Percentiles rank a stretch among this genome's conserved stretches.
Conservation (phyloP, 495 filamentous ascomycete species). For the Podospora australis region DNA sequence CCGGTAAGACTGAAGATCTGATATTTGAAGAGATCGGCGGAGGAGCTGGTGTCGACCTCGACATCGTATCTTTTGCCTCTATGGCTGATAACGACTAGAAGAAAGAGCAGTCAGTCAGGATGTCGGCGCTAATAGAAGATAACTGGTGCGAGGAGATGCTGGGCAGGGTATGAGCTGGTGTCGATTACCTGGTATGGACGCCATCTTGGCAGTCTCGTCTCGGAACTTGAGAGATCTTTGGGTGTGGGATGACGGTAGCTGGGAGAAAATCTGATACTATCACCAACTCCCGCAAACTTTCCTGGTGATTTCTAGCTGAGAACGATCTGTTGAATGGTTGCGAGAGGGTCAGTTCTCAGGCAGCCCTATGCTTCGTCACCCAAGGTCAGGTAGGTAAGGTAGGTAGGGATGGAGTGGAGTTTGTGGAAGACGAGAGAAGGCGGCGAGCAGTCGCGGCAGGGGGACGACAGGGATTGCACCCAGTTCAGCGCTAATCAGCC, state of each 20-base stretch:
- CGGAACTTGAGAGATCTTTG: neutral
- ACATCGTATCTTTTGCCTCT: constrained; percentile 90
- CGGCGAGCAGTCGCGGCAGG: constrained; percentile 9
- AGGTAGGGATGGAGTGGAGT: no score
- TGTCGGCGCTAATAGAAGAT: no score
- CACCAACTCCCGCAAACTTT: no score
- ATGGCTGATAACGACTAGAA: constrained; percentile 84
- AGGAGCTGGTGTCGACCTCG: constrained; percentile 77
- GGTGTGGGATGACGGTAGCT: neutral
- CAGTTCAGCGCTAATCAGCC: neutral
- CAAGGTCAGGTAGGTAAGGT: no score
- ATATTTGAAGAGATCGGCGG: constrained; percentile 88
- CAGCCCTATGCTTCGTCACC: constrained; percentile 14
- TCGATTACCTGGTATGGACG: constrained; percentile 25
- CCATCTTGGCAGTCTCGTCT: constrained; percentile 12
- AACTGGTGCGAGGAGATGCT: no score
- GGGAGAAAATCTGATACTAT: neutral
- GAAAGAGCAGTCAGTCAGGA: neutral
- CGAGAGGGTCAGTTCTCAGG: no score
- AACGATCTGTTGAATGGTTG: no score
- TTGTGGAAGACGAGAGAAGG: constrained; percentile 18
- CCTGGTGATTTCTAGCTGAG: no score
- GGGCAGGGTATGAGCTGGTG: no score
- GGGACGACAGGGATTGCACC: neutral
- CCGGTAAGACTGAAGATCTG: constrained; percentile 92